Conservation (phyloP, 768 basidiomycete species). For the Suillus luteus region DNA sequence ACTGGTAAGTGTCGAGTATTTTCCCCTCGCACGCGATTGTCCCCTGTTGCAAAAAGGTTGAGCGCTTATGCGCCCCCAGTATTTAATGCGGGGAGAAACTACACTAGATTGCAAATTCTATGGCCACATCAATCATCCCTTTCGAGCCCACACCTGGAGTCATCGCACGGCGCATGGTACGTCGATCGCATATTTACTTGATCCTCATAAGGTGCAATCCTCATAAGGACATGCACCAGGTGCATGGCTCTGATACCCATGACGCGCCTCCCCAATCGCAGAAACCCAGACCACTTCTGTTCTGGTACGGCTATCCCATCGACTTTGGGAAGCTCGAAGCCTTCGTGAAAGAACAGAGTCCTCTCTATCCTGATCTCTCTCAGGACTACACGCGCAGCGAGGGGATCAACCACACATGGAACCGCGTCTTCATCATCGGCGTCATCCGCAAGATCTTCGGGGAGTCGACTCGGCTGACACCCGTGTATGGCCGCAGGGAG, state of each 20-base stretch:
- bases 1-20: background rate
- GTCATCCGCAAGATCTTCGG: conserved; percentile 5
- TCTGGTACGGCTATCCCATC: background rate
- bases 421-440: background rate
- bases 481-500: background rate
- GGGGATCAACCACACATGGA: background rate
- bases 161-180: background rate
- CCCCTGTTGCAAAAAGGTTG: background rate
- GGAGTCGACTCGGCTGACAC: conserved; percentile 1
- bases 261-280: background rate
- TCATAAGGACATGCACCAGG: background rate
- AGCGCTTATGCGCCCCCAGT: background rate
- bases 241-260: background rate
- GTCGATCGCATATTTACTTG: background rate
- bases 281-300: background rate
- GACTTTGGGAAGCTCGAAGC: background rate
- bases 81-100: background rate
- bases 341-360: conserved; percentile 3
- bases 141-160: background rate
- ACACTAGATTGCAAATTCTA: background rate
- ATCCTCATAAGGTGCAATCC: background rate
- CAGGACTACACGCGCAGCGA: background rate
- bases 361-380: background rate
- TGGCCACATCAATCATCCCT: background rate
- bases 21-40: background rate